These are phyloP conservation scores for Allantophomopsis cytisporea DNA, from an alignment of 2,329 filamentous ascomycete species.

Conservation along the genomic window DNA sequence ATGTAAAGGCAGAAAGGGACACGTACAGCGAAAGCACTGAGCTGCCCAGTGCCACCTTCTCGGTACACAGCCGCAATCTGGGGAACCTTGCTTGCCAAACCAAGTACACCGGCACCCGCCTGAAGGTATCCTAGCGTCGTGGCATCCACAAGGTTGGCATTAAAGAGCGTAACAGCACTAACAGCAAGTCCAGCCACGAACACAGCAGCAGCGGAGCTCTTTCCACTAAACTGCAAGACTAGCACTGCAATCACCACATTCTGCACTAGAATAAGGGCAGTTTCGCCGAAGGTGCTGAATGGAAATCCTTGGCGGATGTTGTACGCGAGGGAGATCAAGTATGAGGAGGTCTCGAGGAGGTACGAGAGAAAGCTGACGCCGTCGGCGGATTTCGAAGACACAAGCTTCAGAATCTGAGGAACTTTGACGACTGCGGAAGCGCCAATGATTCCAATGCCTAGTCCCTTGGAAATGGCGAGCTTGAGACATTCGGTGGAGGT, in stretches of 20 bases:
- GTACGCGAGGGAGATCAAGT: constrained; percentile 85
- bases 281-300: constrained; percentile 89
- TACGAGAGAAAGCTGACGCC: constrained; percentile 87
- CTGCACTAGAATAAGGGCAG: constrained; percentile 1
- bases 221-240: constrained; percentile 72
- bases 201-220: constrained; percentile 51
- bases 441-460: constrained; percentile 86
- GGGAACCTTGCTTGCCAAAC: constrained; percentile 82
- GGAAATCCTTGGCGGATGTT: constrained; percentile 84
- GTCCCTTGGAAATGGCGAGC: constrained; percentile 79
- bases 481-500: constrained; percentile 70
- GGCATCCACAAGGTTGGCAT: constrained; percentile 43
- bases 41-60: constrained; percentile 81
- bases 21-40: constrained; percentile 90
- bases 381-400: constrained; percentile 64
- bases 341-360: constrained; percentile 77
- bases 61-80: constrained; percentile 81
- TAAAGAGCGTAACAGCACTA: constrained; percentile 58
- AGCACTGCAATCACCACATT: constrained; percentile 29
- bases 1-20: constrained; percentile 2
- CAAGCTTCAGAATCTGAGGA: constrained; percentile 88
- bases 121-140: constrained; percentile 46
- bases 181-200: constrained; percentile 68
- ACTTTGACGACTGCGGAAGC: constrained; percentile 90
- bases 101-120: constrained; percentile 68